These are phyloP conservation scores for Xylariaceae sp. DNA, from an alignment of 2,329 filamentous ascomycete species.

Conservation along the genomic window DNA sequence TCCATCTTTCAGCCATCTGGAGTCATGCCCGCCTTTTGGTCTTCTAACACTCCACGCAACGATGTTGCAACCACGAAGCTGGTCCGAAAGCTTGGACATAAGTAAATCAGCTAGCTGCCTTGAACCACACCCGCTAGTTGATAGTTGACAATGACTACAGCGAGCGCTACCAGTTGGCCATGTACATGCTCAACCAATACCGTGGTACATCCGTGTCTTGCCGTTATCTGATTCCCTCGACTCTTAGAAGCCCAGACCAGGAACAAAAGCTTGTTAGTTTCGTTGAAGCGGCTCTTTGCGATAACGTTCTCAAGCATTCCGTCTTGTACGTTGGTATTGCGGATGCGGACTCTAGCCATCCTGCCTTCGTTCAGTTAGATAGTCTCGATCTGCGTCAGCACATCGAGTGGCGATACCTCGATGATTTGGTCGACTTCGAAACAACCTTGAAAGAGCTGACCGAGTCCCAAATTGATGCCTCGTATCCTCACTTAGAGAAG, in stretches of 20 bases:
- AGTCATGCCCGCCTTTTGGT: too few species aligned
- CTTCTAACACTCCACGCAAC: too few species aligned
- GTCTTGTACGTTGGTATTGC: slow-evolving; percentile 20
- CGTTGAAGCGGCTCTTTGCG: slow-evolving; percentile 16
- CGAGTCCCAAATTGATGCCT: slow-evolving; percentile 16
- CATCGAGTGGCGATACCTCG: slow-evolving; percentile 19
- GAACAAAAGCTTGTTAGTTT: slow-evolving; percentile 3
- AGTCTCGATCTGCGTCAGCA: slow-evolving; percentile 19
- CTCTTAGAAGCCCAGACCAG: slow-evolving; percentile 9
- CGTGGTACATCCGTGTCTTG: slow-evolving; percentile 23
- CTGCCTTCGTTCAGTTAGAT: slow-evolving; percentile 18
- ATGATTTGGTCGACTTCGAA: slow-evolving; percentile 13
- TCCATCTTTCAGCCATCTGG: too few species aligned
- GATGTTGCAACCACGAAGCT: too few species aligned
- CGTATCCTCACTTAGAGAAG: slow-evolving; percentile 10
- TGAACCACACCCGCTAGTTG: too few species aligned
- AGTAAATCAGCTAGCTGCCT: too few species aligned
- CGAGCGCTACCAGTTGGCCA: slow-evolving; percentile 23
- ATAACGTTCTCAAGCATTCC: slow-evolving; percentile 18
- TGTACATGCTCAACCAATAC: slow-evolving; percentile 25
- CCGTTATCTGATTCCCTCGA: slow-evolving; percentile 18
- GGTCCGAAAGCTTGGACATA: too few species aligned
- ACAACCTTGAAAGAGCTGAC: not conserved
- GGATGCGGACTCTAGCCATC: slow-evolving; percentile 14
- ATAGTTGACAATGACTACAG: too few species aligned